Evolutionary conservation across 257 asterid species (phyloP).

Genomic region (Solanum arcanum): DNA sequence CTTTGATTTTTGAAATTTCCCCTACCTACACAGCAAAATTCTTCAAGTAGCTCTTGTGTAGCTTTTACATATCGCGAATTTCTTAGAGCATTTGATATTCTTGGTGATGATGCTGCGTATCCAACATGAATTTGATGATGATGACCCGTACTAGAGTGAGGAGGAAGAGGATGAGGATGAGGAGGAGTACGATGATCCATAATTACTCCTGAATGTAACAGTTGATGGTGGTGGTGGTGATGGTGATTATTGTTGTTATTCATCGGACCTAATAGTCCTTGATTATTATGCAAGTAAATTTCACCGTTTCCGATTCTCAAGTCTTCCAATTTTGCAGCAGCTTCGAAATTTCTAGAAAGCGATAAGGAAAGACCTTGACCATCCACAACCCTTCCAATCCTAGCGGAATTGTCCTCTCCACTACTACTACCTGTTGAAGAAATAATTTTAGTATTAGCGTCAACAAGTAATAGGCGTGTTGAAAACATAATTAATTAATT

Average conservation of each 20-base stretch:
- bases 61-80: constrained; percentile 44
- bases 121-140: constrained; percentile 33
- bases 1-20: constrained; percentile 31
- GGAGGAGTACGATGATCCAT: constrained; percentile 2
- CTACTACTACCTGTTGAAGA: neutral
- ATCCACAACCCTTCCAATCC: constrained; percentile 23
- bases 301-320: constrained; percentile 23
- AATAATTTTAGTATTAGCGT: neutral
- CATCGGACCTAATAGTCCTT: constrained; percentile 4
- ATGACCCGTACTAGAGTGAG: neutral
- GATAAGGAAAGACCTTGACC: constrained; percentile 70
- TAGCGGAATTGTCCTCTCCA: constrained; percentile 4
- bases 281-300: constrained; percentile 15
- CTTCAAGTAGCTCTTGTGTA: constrained; percentile 50
- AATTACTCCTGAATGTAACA: neutral
- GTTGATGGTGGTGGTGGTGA: neutral
- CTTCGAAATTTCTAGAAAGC: constrained; percentile 38
- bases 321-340: constrained; percentile 31
- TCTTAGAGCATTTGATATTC: constrained; percentile 16
- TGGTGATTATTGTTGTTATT: neutral
- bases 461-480: neutral
- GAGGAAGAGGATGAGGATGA: neutral
- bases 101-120: constrained; percentile 23
- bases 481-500: neutral
- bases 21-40: constrained; percentile 64